Percentiles rank a stretch among this genome's conserved stretches.
phyloP scores from a whole-genome alignment of 441 rosid genomes.

The Erodium trifolium region DNA sequence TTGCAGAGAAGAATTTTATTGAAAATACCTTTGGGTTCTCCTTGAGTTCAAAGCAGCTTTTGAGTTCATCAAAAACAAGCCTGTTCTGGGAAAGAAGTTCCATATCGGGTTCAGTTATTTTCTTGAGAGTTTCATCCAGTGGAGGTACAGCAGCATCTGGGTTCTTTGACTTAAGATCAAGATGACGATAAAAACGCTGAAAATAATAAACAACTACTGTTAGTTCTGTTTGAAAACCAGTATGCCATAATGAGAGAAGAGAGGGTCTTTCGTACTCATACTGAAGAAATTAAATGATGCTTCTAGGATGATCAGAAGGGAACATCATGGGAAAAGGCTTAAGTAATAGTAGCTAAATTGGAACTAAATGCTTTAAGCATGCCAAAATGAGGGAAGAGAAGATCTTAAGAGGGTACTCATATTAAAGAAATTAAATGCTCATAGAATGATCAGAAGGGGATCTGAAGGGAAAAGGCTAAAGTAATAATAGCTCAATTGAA shows the following conservation, averaged over 20 bases:
- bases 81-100: slow-evolving; percentile 46
- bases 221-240: slow-evolving; percentile 17
- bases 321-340: not conserved
- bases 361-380: not conserved
- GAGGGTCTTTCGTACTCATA: not conserved
- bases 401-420: too few relatives aligned
- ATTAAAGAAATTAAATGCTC: too few relatives aligned
- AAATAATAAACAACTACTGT: slow-evolving; percentile 13
- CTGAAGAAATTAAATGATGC: not conserved
- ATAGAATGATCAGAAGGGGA: too few relatives aligned
- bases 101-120: slow-evolving; percentile 56
- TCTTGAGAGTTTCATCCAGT: slow-evolving; percentile 64
- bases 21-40: slow-evolving; percentile 67
- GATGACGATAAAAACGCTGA: slow-evolving; percentile 70
- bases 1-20: not conserved
- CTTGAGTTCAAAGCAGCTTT: slow-evolving; percentile 58
- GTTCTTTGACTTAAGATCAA: slow-evolving; percentile 68
- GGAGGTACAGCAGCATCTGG: slow-evolving; percentile 74
- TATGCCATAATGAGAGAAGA: not conserved
- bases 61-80: slow-evolving; percentile 38
- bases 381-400: not conserved
- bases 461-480: too few relatives aligned
- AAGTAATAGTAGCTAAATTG: not conserved
- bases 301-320: not conserved
- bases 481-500: too few relatives aligned